Base-by-base conservation (phyloP, 371 early-diverging fungal species). In the Paraphysoderma sedebokerense region DNA sequence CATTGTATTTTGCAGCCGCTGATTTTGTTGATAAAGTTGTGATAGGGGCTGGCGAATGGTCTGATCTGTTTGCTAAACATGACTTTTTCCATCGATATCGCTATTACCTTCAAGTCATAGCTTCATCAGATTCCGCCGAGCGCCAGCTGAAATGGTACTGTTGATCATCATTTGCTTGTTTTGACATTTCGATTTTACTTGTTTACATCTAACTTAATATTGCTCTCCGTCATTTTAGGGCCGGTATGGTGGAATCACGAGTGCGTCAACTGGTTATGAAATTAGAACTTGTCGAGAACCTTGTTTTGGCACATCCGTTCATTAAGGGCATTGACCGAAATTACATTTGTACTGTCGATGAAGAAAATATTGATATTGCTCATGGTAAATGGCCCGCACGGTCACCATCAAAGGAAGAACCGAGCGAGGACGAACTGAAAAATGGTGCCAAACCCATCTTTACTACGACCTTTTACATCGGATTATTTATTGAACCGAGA, bases 211-310 rank as follows among this genome's bases (percentile, higher is more conserved):
- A 5, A 2, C 13, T 39, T 11, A 20, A 31, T 37, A 27, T 28
- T 26, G n/a, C n/a, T n/a, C n/a, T n/a, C n/a, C n/a, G n/a, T 38
- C 35, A 38, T 26, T 22, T 12, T 50, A 81, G 81, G 78, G 68
- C 81, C 31, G 98, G 98, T 38, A 71, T 88, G 53, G 85, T 97
- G 0, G 98, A 98, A 57, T 88, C 96, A 5, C 77, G 82, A 46
- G 59, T 99, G 27, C 82, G 99, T 52, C 86, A 88, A 44, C 71
- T 96, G 7, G 80, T 93, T 1, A 61, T 72, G 46, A 87, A 85
- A 56, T 61, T 99, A 26, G 99, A 99, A 55, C 52, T 58, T 11
- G 68, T 84, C 1, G 89, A 89, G 4, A 65, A 75, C 51, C 54
- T 99, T 33, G 61, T 67, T 8, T 53, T 82, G 40, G 91, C 92